Base-by-base conservation (phyloP, 2,329 filamentous ascomycete species). In the Fusarium multiceps region DNA sequence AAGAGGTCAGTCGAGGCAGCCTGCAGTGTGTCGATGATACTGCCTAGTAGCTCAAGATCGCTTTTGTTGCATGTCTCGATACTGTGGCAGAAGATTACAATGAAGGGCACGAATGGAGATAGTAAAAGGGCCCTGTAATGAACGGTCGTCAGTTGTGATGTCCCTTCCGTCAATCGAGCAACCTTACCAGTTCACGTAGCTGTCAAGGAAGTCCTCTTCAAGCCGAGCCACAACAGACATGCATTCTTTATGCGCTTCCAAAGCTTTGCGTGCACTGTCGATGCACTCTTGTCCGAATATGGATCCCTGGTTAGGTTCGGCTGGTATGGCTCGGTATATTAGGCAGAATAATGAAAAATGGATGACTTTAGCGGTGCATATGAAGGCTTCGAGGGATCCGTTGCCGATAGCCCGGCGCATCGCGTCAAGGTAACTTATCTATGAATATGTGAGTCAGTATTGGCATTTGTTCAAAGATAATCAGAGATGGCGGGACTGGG, bases 21-120 rank as follows among this genome's bases (percentile, higher is more conserved):
- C 7, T 32, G 3, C 6, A 53, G 9, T 3, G 50, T 30, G 4
- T 53, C 10, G 9, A 53, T 53, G 14, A 43, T 23, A 4, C 50
- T 23, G 6, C 18, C 7, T 2, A 53, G 37, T 3, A 53, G 50
- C 2, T 42, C 18, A 9, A 53, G 37, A 3, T 42, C 50, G n/a
- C 21, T 30, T 16, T 25, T 30, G 5, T 53, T 23, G 50, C 50
- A 53, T 16, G 50, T 53, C 20, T 63, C 60, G 9, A 58, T 59
- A 3, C 37, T 54, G 18, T 63, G 55, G 13, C 62, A 65, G 12
- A 59, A 64, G 2, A 64, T n/a, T 1, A 64, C 50, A 18, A 59
- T 56, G 25, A 56, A 64, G 1, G 49, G 55, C 14, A 48, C 49
- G 21, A 64, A 64, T 9, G 55, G 55, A 9, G 55, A 47, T 14